Percentiles rank a stretch among this genome's conserved stretches.
Conservation (phyloP, 139 green algal genomes). For the Tetratostichococcus sp. region DNA sequence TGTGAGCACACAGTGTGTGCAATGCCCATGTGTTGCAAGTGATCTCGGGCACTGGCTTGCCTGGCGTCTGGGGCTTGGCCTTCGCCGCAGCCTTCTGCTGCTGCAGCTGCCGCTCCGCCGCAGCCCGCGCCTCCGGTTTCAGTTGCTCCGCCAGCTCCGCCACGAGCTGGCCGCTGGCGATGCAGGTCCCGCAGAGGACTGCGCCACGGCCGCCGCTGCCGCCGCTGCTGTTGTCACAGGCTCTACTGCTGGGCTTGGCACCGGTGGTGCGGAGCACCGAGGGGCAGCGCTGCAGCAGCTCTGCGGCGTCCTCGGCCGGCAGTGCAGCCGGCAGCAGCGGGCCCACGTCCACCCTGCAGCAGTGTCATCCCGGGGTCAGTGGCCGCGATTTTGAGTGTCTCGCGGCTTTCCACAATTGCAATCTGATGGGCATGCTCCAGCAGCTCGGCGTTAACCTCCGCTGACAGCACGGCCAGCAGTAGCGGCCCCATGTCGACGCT, state of each 20-base stretch:
- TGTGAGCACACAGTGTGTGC: too few relatives aligned
- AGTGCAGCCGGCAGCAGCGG: constrained; percentile 47
- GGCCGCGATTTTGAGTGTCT: too few relatives aligned
- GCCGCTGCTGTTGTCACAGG: constrained; percentile 7
- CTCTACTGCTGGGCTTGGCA: neutral
- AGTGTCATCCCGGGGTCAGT: neutral
- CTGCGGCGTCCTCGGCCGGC: constrained; percentile 27
- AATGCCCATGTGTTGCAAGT: too few relatives aligned
- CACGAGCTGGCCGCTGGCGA: constrained; percentile 36
- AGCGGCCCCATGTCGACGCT: too few relatives aligned
- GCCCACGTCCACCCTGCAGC: constrained; percentile 30
- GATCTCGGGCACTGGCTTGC: too few relatives aligned
- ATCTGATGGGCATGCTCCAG: too few relatives aligned
- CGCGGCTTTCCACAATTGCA: too few relatives aligned
- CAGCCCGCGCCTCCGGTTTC: constrained; percentile 27
- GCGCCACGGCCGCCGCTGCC: neutral
- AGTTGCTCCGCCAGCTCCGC: constrained; percentile 24
- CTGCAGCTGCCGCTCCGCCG: constrained; percentile 29
- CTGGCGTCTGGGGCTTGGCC: too few relatives aligned
- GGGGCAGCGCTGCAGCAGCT: constrained; percentile 31
- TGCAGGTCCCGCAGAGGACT: constrained; percentile 44
- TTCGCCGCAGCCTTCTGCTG: neutral
- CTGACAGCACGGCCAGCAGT: too few relatives aligned
- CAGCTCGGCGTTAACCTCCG: too few relatives aligned
- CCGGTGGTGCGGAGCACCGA: constrained; percentile 5